phyloP scores from a whole-genome alignment of 1,139 yeast genomes.

The Candida sp. region DNA sequence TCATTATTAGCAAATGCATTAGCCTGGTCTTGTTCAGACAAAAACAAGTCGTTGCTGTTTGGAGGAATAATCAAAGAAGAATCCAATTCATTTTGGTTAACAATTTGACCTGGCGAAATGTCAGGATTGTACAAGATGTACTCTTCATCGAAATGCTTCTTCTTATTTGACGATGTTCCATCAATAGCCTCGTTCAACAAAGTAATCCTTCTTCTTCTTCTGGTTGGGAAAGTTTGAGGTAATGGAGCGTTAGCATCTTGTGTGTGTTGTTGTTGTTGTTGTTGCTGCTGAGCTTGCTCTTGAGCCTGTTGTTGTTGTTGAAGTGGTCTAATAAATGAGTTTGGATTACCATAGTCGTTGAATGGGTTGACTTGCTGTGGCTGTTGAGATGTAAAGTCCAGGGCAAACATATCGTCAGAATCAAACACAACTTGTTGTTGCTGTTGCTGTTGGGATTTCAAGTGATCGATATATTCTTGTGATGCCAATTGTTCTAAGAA shows the following conservation, averaged over 20 bases:
- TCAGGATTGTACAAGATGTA: slow-evolving; percentile 45
- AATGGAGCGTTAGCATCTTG: slow-evolving; percentile 17
- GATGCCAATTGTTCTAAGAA: slow-evolving; percentile 29
- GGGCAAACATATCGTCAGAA: slow-evolving; percentile 4
- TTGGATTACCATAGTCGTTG: slow-evolving; percentile 44
- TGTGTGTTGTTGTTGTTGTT: slow-evolving; percentile 14
- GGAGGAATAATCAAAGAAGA: slow-evolving; percentile 34
- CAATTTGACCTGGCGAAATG: slow-evolving; percentile 47
- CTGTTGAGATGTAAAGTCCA: slow-evolving; percentile 2
- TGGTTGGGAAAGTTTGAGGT: slow-evolving; percentile 21
- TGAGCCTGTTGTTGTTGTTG: slow-evolving; percentile 10
- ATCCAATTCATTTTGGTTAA: slow-evolving; percentile 27
- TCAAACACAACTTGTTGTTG: slow-evolving; percentile 10
- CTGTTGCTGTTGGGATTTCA: slow-evolving; percentile 13
- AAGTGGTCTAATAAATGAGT: slow-evolving; percentile 29
- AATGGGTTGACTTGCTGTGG: slow-evolving; percentile 29
- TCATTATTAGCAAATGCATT: slow-evolving; percentile 8
- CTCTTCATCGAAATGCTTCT: slow-evolving; percentile 35
- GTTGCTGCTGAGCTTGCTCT: slow-evolving; percentile 9
- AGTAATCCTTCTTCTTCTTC: slow-evolving; percentile 39
- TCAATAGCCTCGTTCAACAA: slow-evolving; percentile 24
- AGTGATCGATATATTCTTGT: slow-evolving; percentile 12
- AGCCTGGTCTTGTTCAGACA: slow-evolving; percentile 1
- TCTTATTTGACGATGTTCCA: slow-evolving; percentile 18
- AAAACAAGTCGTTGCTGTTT: slow-evolving; percentile 13